Percentiles rank a stretch among this genome's conserved stretches.
Evolutionary conservation across 2,329 filamentous ascomycete genomes (phyloP).

Genomic region (Penicillium freii): DNA sequence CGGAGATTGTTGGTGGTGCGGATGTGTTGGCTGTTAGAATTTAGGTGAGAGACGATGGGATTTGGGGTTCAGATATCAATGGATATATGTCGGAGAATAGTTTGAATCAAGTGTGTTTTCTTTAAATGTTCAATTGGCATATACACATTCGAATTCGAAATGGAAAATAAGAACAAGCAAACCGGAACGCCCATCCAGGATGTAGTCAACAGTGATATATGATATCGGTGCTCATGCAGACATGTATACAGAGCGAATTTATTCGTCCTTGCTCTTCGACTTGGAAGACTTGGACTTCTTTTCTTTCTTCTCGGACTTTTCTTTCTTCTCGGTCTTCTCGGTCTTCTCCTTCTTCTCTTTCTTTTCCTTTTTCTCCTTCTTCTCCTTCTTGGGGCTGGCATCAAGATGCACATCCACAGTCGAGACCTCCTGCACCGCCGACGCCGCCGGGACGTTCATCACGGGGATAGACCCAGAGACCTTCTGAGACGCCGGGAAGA

Average conservation of each 20-base stretch:
- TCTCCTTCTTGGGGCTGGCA: constrained; percentile 12
- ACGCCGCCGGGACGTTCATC: constrained; percentile 11
- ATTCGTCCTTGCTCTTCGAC: constrained; percentile 11
- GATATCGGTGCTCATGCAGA: constrained; percentile 9
- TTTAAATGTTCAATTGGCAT: constrained; percentile 13
- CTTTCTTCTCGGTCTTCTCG: constrained; percentile 18
- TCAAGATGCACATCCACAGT: constrained; percentile 19
- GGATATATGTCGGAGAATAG: constrained; percentile 13
- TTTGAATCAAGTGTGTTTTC: constrained; percentile 5
- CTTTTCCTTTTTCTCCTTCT: constrained; percentile 22
- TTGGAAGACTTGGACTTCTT: constrained; percentile 13
- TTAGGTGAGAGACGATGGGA: no score
- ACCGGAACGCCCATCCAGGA: constrained; percentile 11
- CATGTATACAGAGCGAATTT: constrained; percentile 5
- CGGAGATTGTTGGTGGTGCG: constrained; percentile 60
- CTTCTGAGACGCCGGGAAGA: constrained; percentile 13
- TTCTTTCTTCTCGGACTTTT: constrained; percentile 9
- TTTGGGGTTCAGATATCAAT: not conserved
- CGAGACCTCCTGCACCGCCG: constrained; percentile 15
- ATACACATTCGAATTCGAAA: constrained; percentile 21
- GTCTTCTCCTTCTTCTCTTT: constrained; percentile 28
- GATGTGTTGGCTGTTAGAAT: constrained; percentile 39
- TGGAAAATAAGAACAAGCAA: constrained; percentile 11
- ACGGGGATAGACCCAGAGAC: constrained; percentile 24
- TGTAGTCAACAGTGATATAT: constrained; percentile 9